Percentiles rank a stretch among this genome's conserved stretches.
Evolutionary conservation across 176 grass and related monocot species (phyloP).

Genomic region (Oryza coarctata): DNA sequence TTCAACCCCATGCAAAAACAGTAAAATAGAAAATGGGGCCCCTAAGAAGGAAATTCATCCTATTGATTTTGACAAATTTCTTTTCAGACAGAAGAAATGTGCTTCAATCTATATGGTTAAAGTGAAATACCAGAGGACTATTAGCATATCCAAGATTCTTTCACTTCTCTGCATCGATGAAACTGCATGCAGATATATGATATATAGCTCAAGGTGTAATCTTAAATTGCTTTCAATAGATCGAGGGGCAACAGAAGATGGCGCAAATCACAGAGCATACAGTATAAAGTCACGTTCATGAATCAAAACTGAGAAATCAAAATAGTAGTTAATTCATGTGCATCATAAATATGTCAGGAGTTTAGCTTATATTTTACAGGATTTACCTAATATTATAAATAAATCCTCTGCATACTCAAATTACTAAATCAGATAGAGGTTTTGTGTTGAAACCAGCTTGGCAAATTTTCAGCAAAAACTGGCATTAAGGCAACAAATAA

Average conservation of each 20-base stretch:
- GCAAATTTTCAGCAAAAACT: neutral
- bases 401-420: neutral
- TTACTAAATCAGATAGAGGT: neutral
- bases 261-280: neutral
- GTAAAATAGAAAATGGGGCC: neutral
- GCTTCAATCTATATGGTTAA: conserved; percentile 8
- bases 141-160: neutral
- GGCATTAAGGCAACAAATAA: neutral
- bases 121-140: neutral
- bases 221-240: neutral
- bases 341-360: neutral
- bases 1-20: conserved; percentile 12
- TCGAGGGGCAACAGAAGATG: neutral
- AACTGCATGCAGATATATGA: neutral
- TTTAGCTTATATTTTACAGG: conserved; percentile 8
- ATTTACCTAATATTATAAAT: neutral
- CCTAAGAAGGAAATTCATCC: neutral
- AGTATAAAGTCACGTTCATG: neutral
- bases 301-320: conserved; percentile 1
- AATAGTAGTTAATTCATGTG: neutral
- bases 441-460: neutral
- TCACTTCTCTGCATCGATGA: conserved; percentile 1
- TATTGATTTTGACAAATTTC: neutral
- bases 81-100: neutral
- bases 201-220: neutral